A percentile compares a stretch with the other conserved stretches of the same genome.
Conservation (phyloP, 768 basidiomycete species). For the Tylopilus subfusipes region DNA sequence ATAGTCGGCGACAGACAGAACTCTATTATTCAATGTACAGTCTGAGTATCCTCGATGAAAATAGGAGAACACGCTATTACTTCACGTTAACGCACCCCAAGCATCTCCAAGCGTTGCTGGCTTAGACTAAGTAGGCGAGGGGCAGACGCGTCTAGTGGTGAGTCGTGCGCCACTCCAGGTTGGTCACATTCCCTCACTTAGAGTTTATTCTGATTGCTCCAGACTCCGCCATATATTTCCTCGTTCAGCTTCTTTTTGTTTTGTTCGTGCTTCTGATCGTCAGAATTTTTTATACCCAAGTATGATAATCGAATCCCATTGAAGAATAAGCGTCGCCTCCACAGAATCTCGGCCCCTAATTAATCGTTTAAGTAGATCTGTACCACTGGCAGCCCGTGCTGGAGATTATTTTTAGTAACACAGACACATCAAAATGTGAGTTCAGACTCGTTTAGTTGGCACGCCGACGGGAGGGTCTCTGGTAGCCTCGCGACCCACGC, state of each 20-base stretch:
- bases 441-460: neutral
- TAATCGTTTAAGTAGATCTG: neutral
- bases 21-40: neutral
- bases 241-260: neutral
- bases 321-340: constrained; percentile 21
- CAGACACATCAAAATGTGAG: neutral
- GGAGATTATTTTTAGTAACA: neutral
- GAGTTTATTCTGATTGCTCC: neutral
- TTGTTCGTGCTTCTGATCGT: constrained; percentile 17
- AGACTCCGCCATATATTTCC: constrained; percentile 3
- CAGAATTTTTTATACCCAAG: neutral
- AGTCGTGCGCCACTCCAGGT: neutral
- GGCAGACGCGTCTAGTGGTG: no score
- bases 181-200: neutral
- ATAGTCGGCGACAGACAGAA: neutral
- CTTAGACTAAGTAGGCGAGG: neutral
- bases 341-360: constrained; percentile 2
- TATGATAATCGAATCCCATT: neutral
- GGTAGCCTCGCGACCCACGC: no score
- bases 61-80: no score
- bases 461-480: neutral
- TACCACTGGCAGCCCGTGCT: neutral
- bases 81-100: constrained; percentile 8
- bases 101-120: no score
- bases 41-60: neutral